These are phyloP conservation scores for Puya raimondii DNA, from an alignment of 176 grass and related monocot species.

Conservation along the genomic window DNA sequence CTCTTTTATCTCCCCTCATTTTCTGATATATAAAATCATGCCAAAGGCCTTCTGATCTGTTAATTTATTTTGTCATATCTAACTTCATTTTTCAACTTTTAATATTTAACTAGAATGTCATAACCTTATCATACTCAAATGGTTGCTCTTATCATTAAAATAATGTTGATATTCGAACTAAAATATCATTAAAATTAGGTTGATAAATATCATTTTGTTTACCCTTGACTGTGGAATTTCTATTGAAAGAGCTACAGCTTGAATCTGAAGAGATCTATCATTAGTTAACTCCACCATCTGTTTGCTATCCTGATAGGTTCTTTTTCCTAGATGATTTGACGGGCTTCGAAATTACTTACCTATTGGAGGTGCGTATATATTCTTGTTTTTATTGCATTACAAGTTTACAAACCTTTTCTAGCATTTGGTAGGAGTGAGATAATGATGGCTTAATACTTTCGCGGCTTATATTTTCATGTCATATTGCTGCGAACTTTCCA, in stretches of 20 bases:
- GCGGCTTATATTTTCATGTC: neutral
- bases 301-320: slow-evolving; percentile 44
- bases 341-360: slow-evolving; percentile 92
- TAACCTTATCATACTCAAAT: too few relatives aligned
- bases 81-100: too few relatives aligned
- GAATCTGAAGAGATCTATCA: neutral
- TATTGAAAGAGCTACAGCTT: neutral
- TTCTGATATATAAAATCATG: too few relatives aligned
- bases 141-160: neutral
- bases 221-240: neutral
- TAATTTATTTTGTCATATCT: too few relatives aligned
- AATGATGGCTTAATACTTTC: neutral
- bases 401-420: neutral
- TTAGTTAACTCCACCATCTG: slow-evolving; percentile 7
- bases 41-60: too few relatives aligned
- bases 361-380: slow-evolving; percentile 57
- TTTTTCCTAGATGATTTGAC: slow-evolving; percentile 94
- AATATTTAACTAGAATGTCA: too few relatives aligned
- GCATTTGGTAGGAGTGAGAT: neutral
- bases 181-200: neutral
- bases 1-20: too few relatives aligned
- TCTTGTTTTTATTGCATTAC: neutral
- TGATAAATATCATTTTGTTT: neutral
- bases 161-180: neutral
- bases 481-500: neutral